These are phyloP conservation scores for Epichloe sp. DNA, from an alignment of 2,329 filamentous ascomycete species.

Conservation along the genomic window DNA sequence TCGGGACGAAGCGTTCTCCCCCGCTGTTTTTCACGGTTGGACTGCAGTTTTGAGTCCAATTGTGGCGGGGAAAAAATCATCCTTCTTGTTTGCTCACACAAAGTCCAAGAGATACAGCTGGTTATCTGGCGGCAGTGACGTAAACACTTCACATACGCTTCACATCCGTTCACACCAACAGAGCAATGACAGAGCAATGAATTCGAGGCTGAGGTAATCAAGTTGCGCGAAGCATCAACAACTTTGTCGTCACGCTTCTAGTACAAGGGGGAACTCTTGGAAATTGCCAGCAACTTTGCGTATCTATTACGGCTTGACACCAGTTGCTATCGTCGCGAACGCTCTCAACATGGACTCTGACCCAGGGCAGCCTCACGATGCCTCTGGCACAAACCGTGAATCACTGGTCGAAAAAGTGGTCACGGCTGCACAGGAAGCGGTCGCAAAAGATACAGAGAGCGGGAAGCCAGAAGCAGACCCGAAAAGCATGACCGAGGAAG, in stretches of 20 bases:
- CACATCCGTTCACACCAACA: background rate
- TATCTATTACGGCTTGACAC: background rate
- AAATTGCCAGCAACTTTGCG: background rate
- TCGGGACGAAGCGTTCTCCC: background rate
- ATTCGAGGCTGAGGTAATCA: background rate
- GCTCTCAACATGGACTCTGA: slow-evolving; percentile 15
- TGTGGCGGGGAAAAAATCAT: too few relatives aligned
- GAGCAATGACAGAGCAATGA: background rate
- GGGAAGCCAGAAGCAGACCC: slow-evolving; percentile 11
- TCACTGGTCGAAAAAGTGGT: slow-evolving; percentile 18
- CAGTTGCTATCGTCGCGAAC: background rate
- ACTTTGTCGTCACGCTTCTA: background rate
- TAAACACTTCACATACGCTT: background rate
- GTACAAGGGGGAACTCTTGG: background rate
- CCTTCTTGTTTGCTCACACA: background rate
- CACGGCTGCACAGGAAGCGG: slow-evolving; percentile 16
- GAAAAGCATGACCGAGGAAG: slow-evolving; percentile 39
- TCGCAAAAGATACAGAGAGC: background rate
- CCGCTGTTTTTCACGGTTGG: background rate
- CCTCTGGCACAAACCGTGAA: slow-evolving; percentile 13
- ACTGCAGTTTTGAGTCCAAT: too few relatives aligned
- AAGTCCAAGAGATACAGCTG: background rate
- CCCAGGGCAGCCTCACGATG: slow-evolving; percentile 9
- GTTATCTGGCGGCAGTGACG: background rate
- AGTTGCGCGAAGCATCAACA: background rate